Conservation (phyloP, 768 basidiomycete genomes). For the Cystobasidium onofrii region DNA sequence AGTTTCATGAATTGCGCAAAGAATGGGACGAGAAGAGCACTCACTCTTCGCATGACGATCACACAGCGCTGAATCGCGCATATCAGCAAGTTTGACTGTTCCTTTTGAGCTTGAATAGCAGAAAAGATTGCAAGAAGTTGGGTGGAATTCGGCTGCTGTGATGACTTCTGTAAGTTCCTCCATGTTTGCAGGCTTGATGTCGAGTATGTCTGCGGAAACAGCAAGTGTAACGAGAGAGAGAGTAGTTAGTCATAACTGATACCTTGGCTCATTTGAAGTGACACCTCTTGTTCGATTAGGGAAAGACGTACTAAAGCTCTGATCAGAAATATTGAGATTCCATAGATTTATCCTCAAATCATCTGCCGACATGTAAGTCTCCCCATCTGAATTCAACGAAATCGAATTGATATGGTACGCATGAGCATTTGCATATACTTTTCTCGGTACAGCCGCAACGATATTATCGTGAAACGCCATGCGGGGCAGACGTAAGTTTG, state of each 20-base stretch:
- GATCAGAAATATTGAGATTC: constrained; percentile 97
- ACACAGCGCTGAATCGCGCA: constrained; percentile 95
- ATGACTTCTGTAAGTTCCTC: constrained; percentile 99
- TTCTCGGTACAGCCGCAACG: constrained; percentile 94
- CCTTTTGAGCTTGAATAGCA: constrained; percentile 99
- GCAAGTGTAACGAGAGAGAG: neutral
- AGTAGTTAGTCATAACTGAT: neutral
- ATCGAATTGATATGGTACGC: constrained; percentile 99
- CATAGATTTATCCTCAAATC: constrained; percentile 94
- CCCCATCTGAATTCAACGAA: constrained; percentile 97
- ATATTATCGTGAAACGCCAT: constrained; percentile 94
- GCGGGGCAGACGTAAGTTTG: constrained; percentile 66
- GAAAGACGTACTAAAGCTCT: constrained; percentile 81
- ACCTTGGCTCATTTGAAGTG: too few relatives aligned
- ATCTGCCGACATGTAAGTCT: constrained; percentile 99
- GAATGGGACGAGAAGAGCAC: constrained; percentile 43
- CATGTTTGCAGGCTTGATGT: constrained; percentile 99
- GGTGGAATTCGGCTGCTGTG: constrained; percentile 99
- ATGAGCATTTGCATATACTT: constrained; percentile 98
- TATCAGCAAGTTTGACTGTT: constrained; percentile 98
- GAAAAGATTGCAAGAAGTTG: constrained; percentile 91
- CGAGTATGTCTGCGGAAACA: constrained; percentile 73
- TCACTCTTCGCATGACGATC: constrained; percentile 91
- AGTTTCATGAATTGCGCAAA: neutral
- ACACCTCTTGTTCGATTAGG: too few relatives aligned